Evolutionary conservation across 164 flowering plant genomes (phyloP), one percentile per base, ranked within the genome.

Genomic region (Paratinospora sagittata): DNA sequence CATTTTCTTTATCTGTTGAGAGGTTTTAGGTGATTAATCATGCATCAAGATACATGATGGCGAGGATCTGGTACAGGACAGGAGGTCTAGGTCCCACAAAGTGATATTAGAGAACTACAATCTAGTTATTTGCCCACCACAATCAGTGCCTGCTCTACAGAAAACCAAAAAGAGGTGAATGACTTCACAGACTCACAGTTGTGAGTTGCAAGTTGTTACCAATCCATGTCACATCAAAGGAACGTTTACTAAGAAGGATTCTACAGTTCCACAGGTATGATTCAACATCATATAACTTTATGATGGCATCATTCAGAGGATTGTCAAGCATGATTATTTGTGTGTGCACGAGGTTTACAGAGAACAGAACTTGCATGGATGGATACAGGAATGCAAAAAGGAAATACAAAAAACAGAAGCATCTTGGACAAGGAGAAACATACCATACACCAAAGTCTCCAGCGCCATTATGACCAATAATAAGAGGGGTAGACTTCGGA

Each of bases 401-500:
- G 10, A 45, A 47, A 43, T 8, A 24, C 6, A 34, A 6, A 4
- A 65, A 30, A 17, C 9, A 17, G 33, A 52, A 66, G 23, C 52
- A 66, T 69, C 14, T 74, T 67, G 36, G 19, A 17, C 70, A 39
- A 34, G 24, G 11, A 63, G 69, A 52, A 62, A 76, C 85, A 58
- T 90, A 92, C 99, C 99, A 95, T 63, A 95, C 52, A 74, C 79
- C 77, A 65, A 95, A 90, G 76, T 85, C 86, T 74, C 97, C 99
- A 72, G 80, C 73, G 63, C 92, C 88, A 81, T 91, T 87, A 76
- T 89, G 92, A 60, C 97, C 97, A 63, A 92, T 66, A 66, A 95
- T 75, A 16, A 92, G 79, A 80, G 68, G 47, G 37, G 82, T 69
- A 77, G 77, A 82, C 16, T 84, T 85, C 58, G 97, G 90, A 73